phyloP scores from a whole-genome alignment of 495 filamentous ascomycete species.

The Hypoxylon subgilvum region DNA sequence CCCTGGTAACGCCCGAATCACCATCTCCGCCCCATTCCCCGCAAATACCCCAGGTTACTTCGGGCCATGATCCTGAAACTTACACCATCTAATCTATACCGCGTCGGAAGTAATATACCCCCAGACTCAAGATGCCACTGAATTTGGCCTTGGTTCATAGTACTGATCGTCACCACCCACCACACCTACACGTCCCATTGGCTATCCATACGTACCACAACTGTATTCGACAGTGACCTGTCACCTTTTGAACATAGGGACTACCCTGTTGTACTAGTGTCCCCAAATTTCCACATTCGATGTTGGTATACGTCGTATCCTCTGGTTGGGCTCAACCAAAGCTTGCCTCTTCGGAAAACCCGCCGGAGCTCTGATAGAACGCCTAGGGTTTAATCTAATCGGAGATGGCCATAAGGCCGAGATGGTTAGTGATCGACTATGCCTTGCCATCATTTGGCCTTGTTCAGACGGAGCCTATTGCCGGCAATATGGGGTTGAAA shows the following conservation, averaged over 20 bases:
- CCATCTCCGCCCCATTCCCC: conserved; percentile 25
- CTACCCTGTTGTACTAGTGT: conserved; percentile 15
- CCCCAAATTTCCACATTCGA: conserved; percentile 22
- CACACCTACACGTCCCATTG: conserved; percentile 13
- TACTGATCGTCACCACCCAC: conserved; percentile 17
- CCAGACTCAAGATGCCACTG: conserved; percentile 9
- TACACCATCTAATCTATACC: conserved; percentile 36
- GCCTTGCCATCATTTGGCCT: conserved; percentile 21
- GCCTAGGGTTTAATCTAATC: conserved; percentile 37
- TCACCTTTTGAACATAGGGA: conserved; percentile 6
- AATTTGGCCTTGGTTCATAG: conserved; percentile 29
- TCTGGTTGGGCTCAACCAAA: conserved; percentile 18
- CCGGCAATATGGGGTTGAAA: conserved; percentile 34
- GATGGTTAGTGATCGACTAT: conserved; percentile 36
- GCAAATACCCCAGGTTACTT: conserved; percentile 39
- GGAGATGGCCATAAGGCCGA: conserved; percentile 31
- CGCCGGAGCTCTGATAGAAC: conserved; percentile 31
- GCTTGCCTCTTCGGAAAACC: conserved; percentile 25
- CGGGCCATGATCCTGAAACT: conserved; percentile 37
- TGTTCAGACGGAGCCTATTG: conserved; percentile 33
- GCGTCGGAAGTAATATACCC: conserved; percentile 27
- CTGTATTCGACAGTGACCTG: conserved; percentile 26
- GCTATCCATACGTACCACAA: conserved; percentile 4
- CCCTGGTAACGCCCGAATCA: conserved; percentile 26
- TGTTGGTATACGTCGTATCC: conserved; percentile 12